Base-by-base conservation (phyloP, 805 yeast genomes). In the Yarrowia phangngaensis region DNA sequence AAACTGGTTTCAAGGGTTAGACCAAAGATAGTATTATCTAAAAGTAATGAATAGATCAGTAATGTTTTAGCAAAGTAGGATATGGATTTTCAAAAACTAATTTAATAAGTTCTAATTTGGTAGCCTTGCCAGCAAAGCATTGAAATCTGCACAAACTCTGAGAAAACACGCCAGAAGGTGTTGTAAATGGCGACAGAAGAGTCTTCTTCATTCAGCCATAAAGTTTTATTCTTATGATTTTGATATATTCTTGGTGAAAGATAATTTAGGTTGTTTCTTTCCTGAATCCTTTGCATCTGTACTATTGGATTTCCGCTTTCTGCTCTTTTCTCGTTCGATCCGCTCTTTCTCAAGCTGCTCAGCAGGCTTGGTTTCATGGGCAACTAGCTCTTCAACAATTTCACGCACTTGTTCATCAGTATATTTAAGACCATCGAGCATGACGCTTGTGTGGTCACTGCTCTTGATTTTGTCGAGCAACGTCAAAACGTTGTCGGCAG, bases 1-100 rank as follows among this genome's bases (percentile, higher is more conserved):
- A 68, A 3, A 73, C 68, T 50, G 87, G 79, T 54, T 43, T 61
- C 11, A 34, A 34, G 40, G n/a, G n/a, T n/a, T n/a, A n/a, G n/a
- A n/a, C n/a, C n/a, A n/a, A n/a, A n/a, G n/a, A n/a, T n/a, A n/a
- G n/a, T n/a, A n/a, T n/a, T n/a, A n/a, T n/a, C n/a, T n/a, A n/a
- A n/a, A n/a, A n/a, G n/a, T n/a, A n/a, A n/a, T n/a, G n/a, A n/a
- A n/a, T n/a, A n/a, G n/a, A n/a, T n/a, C n/a, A n/a, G n/a, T n/a
- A n/a, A n/a, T n/a, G n/a, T n/a, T n/a, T n/a, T n/a, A n/a, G n/a
- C n/a, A n/a, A n/a, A n/a, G n/a, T n/a, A n/a, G n/a, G n/a, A n/a
- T n/a, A n/a, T n/a, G n/a, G n/a, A n/a, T n/a, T n/a, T n/a, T n/a
- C n/a, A n/a, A n/a, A n/a, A n/a, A n/a, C n/a, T n/a, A n/a, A n/a